Conservation (phyloP, 495 filamentous ascomycete genomes). For the Beverwykella pulmonaria region DNA sequence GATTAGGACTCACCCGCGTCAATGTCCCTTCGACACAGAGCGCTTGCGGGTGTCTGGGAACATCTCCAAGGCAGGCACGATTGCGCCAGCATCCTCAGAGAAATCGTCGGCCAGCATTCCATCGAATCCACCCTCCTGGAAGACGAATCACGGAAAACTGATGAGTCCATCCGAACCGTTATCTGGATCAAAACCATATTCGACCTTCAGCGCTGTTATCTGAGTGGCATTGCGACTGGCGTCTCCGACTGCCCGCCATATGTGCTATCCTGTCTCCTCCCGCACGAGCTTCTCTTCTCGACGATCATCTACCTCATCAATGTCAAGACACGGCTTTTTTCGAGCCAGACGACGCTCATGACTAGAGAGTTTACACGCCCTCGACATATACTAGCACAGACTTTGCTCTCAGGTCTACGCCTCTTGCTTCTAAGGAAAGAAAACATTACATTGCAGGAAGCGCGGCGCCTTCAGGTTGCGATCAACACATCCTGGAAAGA, state of each 20-base stretch:
- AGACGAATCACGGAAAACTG: slow-evolving; percentile 10
- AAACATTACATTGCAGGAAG: slow-evolving; percentile 17
- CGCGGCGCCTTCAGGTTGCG: slow-evolving; percentile 23
- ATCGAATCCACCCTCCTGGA: slow-evolving; percentile 24
- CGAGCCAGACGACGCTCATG: slow-evolving; percentile 31
- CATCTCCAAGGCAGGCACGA: slow-evolving; percentile 34
- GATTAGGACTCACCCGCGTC: slow-evolving; percentile 13
- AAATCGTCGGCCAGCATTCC: slow-evolving; percentile 36
- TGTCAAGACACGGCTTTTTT: slow-evolving; percentile 29
- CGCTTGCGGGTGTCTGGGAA: slow-evolving; percentile 27
- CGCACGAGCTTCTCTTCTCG: slow-evolving; percentile 33
- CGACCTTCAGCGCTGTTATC: slow-evolving; percentile 32
- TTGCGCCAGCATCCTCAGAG: slow-evolving; percentile 30
- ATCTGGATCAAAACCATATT: slow-evolving; percentile 38
- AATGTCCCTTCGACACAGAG: slow-evolving; percentile 29
- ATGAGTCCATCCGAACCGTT: slow-evolving; percentile 25
- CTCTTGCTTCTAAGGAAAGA: slow-evolving; percentile 32
- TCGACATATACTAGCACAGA: slow-evolving; percentile 32
- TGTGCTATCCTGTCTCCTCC: slow-evolving; percentile 29
- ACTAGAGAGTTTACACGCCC: slow-evolving; percentile 32
- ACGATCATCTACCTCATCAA: slow-evolving; percentile 34
- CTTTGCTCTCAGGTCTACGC: slow-evolving; percentile 31
- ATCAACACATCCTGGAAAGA: slow-evolving; percentile 36
- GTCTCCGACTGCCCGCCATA: slow-evolving; percentile 35
- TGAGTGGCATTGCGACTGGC: slow-evolving; percentile 26